These are phyloP conservation scores for Solanum tacnaense DNA, from an alignment of 257 asterid genomes.

Conservation along the genomic window DNA sequence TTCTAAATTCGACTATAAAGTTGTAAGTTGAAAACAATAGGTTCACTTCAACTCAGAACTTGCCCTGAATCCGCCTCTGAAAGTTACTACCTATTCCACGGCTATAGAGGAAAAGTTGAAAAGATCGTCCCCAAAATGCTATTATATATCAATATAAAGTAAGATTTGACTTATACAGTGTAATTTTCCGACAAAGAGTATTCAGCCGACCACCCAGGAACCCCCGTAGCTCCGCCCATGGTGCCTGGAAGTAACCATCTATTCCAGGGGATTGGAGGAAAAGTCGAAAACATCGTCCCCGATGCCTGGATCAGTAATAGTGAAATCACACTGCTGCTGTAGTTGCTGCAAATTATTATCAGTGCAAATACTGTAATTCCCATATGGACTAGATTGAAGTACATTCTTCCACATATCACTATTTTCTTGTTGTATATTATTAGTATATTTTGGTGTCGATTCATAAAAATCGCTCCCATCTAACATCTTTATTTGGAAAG, in stretches of 20 bases:
- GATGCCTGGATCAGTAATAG: neutral
- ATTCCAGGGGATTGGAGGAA: accelerated
- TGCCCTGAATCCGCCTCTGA: no score
- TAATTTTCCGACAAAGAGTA: no score
- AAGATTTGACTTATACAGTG: no score
- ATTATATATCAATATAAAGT: neutral
- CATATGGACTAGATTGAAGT: neutral
- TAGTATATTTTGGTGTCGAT: neutral
- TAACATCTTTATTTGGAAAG: neutral
- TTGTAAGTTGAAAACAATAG: neutral
- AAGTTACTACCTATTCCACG: neutral
- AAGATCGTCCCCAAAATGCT: neutral
- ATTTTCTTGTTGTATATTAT: neutral
- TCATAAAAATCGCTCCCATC: neutral
- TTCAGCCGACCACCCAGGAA: neutral
- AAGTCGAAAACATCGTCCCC: neutral
- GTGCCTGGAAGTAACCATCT: accelerated
- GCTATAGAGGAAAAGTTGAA: neutral
- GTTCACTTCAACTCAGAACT: neutral
- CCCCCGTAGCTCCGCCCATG: neutral
- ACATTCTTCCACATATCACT: neutral
- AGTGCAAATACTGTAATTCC: neutral
- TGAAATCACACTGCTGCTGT: neutral
- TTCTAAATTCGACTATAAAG: neutral
- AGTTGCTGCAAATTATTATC: neutral